Evolutionary conservation across 768 basidiomycete species (phyloP).

Genomic region (Mycena polygramma): DNA sequence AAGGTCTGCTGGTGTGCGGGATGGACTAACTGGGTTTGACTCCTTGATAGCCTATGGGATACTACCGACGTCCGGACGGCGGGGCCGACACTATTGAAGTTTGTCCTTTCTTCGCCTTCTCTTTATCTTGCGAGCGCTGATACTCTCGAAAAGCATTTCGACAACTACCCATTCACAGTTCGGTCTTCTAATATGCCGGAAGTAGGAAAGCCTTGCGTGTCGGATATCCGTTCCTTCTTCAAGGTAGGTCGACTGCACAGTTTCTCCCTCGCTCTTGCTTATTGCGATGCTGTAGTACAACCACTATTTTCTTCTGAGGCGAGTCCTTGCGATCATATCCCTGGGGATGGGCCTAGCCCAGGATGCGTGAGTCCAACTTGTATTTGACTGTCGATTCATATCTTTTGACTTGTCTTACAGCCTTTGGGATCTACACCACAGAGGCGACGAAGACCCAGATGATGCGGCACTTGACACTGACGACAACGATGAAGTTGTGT

Average conservation of each 20-base stretch:
- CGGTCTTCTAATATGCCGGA: slow-evolving; percentile 25
- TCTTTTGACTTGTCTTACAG: slow-evolving; percentile 8
- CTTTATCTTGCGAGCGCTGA: slow-evolving; percentile 10
- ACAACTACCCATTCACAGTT: slow-evolving; percentile 27
- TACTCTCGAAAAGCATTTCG: slow-evolving; percentile 30
- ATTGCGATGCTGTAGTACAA: slow-evolving; percentile 23
- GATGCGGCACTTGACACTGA: slow-evolving; percentile 19
- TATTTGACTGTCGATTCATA: slow-evolving; percentile 11
- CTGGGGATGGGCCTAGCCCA: slow-evolving; percentile 28
- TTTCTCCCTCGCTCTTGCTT: slow-evolving; percentile 2
- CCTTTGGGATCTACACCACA: slow-evolving; percentile 36
- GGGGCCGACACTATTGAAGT: slow-evolving; percentile 33
- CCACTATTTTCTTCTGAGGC: slow-evolving; percentile 35
- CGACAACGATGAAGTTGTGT: slow-evolving; percentile 28
- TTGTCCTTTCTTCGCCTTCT: slow-evolving; percentile 17
- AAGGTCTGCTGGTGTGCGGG: slow-evolving; percentile 30
- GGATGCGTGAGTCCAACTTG: slow-evolving; percentile 24
- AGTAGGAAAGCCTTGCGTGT: slow-evolving; percentile 22
- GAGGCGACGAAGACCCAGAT: slow-evolving; percentile 23
- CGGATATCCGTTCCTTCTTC: slow-evolving; percentile 33
- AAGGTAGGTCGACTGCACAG: slow-evolving; percentile 18
- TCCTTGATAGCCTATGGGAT: slow-evolving; percentile 31
- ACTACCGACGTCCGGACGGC: slow-evolving; percentile 33
- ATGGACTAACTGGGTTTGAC: slow-evolving; percentile 8
- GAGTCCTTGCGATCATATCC: slow-evolving; percentile 33